A percentile compares a stretch with the other conserved stretches of the same genome.
Conservation (phyloP, 2,329 filamentous ascomycete genomes). For the Aureobasidium sp. region DNA sequence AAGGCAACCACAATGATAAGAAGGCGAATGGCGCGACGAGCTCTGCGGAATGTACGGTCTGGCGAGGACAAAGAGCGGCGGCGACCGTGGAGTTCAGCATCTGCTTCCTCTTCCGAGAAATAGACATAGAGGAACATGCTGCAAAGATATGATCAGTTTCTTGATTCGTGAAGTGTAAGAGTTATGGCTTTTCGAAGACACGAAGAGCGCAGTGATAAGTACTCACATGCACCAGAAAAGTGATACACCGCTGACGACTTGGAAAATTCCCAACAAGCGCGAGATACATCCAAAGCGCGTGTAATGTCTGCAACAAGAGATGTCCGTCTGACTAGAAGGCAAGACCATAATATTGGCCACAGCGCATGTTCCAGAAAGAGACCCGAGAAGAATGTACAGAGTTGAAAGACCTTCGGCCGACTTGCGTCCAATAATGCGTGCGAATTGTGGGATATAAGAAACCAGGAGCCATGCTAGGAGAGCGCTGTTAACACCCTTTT, state of each 20-base stretch:
- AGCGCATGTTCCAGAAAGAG: conserved; percentile 76
- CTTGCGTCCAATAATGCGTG: conserved; percentile 74
- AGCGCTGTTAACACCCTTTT: conserved; percentile 40
- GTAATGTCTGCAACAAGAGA: conserved; percentile 75
- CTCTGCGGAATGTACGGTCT: conserved; percentile 25
- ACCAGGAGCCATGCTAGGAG: conserved; percentile 79
- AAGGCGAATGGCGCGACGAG: conserved; percentile 24
- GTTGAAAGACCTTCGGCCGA: conserved; percentile 90
- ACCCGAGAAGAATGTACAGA: conserved; percentile 82
- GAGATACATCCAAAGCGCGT: conserved; percentile 74
- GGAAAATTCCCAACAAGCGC: conserved; percentile 76
- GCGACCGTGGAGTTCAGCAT: conserved; percentile 24
- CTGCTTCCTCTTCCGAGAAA: conserved; percentile 27
- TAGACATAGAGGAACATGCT: conserved; percentile 78
- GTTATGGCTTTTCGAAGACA: no score
- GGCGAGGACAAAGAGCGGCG: conserved; percentile 24
- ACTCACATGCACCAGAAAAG: conserved; percentile 82
- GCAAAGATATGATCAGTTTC: background rate
- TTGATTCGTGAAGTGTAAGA: no score
- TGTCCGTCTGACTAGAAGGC: conserved; percentile 68
- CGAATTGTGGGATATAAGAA: conserved; percentile 87
- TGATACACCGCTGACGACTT: conserved; percentile 80
- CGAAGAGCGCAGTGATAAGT: background rate
- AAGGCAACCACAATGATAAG: conserved; percentile 66
- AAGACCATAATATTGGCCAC: conserved; percentile 84